phyloP scores from a whole-genome alignment of 306 rosid genomes.

The Gynostemma pentaphyllum region DNA sequence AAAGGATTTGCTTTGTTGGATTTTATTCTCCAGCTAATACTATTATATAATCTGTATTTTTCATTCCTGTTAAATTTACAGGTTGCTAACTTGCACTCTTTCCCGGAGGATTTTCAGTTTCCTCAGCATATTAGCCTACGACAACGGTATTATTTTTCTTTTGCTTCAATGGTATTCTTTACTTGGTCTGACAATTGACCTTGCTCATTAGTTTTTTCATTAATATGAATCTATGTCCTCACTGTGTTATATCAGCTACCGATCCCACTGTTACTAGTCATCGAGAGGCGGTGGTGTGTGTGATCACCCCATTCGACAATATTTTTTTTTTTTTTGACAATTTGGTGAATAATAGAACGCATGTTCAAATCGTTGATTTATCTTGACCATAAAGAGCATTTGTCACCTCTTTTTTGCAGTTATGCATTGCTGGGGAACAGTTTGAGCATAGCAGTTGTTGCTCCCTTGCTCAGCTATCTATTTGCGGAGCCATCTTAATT shows the following conservation, averaged over 20 bases:
- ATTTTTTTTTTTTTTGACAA: too few species aligned
- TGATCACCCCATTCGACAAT: too few species aligned
- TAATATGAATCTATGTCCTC: too few species aligned
- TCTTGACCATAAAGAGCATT: not conserved
- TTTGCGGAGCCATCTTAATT: slow-evolving; percentile 33
- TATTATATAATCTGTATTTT: not conserved
- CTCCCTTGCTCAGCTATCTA: slow-evolving; percentile 66
- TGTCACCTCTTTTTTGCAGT: slow-evolving; percentile 31
- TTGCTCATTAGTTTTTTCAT: too few species aligned
- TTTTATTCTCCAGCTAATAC: not conserved
- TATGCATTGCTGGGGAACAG: slow-evolving; percentile 86
- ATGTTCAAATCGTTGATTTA: not conserved
- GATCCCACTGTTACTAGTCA: too few species aligned
- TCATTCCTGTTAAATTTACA: slow-evolving; percentile 17
- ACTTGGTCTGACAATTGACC: too few species aligned
- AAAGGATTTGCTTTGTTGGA: slow-evolving; percentile 1
- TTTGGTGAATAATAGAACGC: too few species aligned
- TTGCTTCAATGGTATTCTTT: too few species aligned
- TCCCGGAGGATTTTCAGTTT: slow-evolving; percentile 68
- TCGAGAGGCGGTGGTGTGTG: too few species aligned
- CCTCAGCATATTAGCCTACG: slow-evolving; percentile 68
- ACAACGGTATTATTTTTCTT: slow-evolving; percentile 49
- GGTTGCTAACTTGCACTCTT: slow-evolving; percentile 87
- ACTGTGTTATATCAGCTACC: too few species aligned
- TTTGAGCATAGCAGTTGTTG: slow-evolving; percentile 75